phyloP scores from a whole-genome alignment of 2,329 filamentous ascomycete species.

The Purpureocillium takamizusanense region DNA sequence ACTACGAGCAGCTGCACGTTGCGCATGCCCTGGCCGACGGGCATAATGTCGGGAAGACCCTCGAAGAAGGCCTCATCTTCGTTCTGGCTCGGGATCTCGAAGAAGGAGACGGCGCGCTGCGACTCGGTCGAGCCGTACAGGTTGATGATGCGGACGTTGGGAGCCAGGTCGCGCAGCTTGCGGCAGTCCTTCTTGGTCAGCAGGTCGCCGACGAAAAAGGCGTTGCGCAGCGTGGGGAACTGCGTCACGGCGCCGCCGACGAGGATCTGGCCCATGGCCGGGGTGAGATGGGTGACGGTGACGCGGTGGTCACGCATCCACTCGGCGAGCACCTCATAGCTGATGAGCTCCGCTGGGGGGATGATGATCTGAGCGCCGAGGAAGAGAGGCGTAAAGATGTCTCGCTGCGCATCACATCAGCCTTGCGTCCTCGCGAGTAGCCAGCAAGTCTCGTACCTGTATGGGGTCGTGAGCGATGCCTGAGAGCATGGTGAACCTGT shows the following conservation, averaged over 20 bases:
- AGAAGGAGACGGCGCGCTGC: slow-evolving; percentile 73
- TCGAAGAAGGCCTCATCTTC: slow-evolving; percentile 47
- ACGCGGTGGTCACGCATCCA: slow-evolving; percentile 77
- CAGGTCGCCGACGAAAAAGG: slow-evolving; percentile 89
- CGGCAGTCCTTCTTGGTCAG: slow-evolving; percentile 77
- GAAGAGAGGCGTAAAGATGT: slow-evolving; percentile 89
- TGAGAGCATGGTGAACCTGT: slow-evolving; percentile 72
- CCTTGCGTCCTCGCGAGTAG: no score
- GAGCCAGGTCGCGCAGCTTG: slow-evolving; percentile 64
- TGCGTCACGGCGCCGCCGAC: slow-evolving; percentile 72
- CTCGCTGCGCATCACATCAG: slow-evolving; percentile 15
- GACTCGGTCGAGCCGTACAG: slow-evolving; percentile 89
- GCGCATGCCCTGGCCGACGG: slow-evolving; percentile 77
- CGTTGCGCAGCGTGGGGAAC: slow-evolving; percentile 68
- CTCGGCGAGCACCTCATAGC: slow-evolving; percentile 73
- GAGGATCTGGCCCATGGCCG: slow-evolving; percentile 92
- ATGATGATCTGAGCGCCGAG: slow-evolving; percentile 72
- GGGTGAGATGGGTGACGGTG: slow-evolving; percentile 84
- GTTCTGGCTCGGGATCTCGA: slow-evolving; percentile 59
- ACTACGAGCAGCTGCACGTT: slow-evolving; percentile 86
- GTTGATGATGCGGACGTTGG: slow-evolving; percentile 69
- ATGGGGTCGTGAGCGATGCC: slow-evolving; percentile 75
- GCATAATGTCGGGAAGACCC: slow-evolving; percentile 57
- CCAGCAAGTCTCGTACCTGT: no score
- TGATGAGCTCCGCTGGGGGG: slow-evolving; percentile 74